phyloP scores from a whole-genome alignment of 1,284 basidiomycete genomes.

The Mycosarcoma maydis region DNA sequence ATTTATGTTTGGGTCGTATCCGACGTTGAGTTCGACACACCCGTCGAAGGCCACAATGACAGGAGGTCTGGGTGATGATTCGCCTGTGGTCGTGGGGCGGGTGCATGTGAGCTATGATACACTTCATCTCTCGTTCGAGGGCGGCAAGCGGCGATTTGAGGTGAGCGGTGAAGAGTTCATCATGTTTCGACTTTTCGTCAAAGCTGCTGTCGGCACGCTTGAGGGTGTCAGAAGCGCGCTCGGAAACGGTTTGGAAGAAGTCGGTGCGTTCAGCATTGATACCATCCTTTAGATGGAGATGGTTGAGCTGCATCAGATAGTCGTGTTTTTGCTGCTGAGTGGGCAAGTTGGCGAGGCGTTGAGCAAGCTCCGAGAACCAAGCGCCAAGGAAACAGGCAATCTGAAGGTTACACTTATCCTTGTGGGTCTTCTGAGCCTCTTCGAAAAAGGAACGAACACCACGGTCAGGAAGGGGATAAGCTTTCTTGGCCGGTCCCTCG shows the following conservation, averaged over 20 bases:
- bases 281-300: neutral
- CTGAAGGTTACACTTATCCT: conserved; percentile 1
- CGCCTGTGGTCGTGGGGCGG: neutral
- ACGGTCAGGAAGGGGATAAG: conserved; percentile 9
- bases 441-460: conserved; percentile 4
- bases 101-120: neutral
- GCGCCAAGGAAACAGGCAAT: conserved; percentile 8
- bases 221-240: neutral
- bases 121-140: neutral
- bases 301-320: neutral
- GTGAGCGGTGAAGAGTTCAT: neutral
- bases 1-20: neutral
- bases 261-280: neutral
- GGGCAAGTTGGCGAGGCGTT: neutral
- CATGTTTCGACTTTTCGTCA: no score
- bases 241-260: neutral
- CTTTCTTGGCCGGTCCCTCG: neutral
- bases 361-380: conserved; percentile 5
- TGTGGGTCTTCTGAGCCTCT: neutral
- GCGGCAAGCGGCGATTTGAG: neutral
- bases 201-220: neutral
- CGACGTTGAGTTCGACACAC: conserved; percentile 13
- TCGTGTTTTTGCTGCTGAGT: neutral
- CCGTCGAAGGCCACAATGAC: conserved; percentile 24
- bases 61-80: neutral